Percentiles rank a stretch among this genome's conserved stretches.
phyloP scores from a whole-genome alignment of 768 basidiomycete species.

The Candolleomyces eurysporus region DNA sequence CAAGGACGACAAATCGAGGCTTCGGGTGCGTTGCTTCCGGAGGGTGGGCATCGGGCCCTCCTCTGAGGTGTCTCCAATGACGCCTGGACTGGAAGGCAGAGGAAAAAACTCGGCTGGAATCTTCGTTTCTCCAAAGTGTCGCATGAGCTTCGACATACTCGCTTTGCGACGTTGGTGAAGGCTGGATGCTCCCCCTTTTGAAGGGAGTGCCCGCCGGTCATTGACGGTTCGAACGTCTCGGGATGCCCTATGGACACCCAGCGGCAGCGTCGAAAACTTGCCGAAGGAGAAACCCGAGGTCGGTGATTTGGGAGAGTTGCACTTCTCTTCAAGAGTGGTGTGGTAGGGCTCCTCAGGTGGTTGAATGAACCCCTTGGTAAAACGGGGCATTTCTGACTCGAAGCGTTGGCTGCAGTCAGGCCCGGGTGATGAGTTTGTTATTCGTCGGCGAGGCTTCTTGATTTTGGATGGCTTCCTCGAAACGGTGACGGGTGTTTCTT shows the following conservation, averaged over 20 bases:
- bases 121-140: slow-evolving; percentile 9
- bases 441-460: background rate
- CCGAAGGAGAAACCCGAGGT: too few relatives aligned
- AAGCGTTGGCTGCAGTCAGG: too few relatives aligned
- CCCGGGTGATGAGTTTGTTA: background rate
- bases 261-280: too few relatives aligned
- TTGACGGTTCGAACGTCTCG: too few relatives aligned
- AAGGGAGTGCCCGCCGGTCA: background rate
- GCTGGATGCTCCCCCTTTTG: background rate
- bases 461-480: background rate
- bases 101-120: slow-evolving; percentile 7
- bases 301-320: too few relatives aligned
- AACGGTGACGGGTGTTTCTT: background rate
- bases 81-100: background rate
- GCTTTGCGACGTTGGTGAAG: slow-evolving; percentile 5
- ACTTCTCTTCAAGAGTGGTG: background rate
- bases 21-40: slow-evolving; percentile 10
- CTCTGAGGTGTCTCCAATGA: background rate
- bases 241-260: too few relatives aligned
- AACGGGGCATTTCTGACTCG: too few relatives aligned
- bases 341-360: background rate
- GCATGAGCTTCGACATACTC: slow-evolving; percentile 11
- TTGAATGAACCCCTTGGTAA: too few relatives aligned
- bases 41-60: background rate
- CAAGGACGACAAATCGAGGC: slow-evolving; percentile 10